Conservation (phyloP, 2,329 filamentous ascomycete species). For the Didymella keratinophila region DNA sequence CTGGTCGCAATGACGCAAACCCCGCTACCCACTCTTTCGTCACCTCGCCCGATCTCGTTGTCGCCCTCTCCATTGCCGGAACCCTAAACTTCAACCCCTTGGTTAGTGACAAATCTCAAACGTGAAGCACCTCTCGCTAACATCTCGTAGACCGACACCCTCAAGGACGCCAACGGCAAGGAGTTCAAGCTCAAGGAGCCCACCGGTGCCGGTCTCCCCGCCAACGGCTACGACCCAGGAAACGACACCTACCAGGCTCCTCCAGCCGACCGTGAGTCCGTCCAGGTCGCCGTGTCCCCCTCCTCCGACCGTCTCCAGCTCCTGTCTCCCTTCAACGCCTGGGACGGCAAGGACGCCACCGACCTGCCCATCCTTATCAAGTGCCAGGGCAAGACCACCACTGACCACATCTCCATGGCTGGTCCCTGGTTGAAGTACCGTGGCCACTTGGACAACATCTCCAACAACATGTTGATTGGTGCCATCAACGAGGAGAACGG, state of each 20-base stretch:
- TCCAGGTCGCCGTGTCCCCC: conserved; percentile 84
- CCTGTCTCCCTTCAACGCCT: conserved; percentile 82
- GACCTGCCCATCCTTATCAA: conserved; percentile 95
- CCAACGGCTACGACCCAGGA: conserved; percentile 85
- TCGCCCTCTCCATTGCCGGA: conserved; percentile 84
- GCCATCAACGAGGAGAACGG: conserved; percentile 95
- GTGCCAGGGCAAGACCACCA: conserved; percentile 94
- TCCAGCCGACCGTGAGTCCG: conserved; percentile 75
- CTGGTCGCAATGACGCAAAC: conserved; percentile 95
- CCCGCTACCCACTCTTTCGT: conserved; percentile 85
- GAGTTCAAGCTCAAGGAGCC: conserved; percentile 89
- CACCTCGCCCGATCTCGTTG: conserved; percentile 87
- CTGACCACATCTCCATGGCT: conserved; percentile 97
- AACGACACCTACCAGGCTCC: conserved; percentile 96
- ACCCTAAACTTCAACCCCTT: conserved; percentile 89
- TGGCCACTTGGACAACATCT: conserved; percentile 99
- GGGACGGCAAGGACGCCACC: conserved; percentile 89
- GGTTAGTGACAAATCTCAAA: no score
- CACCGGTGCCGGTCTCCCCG: conserved; percentile 80
- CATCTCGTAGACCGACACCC: conserved; percentile 63
- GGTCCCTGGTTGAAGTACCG: conserved; percentile 98
- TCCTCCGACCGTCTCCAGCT: conserved; percentile 93
- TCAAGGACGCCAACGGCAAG: conserved; percentile 96
- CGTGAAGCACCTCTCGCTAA: no score
- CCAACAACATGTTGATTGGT: conserved; percentile 99